Evolutionary conservation across 78 protist species (phyloP).

Genomic region (Dictyostelium brefeldianum): DNA sequence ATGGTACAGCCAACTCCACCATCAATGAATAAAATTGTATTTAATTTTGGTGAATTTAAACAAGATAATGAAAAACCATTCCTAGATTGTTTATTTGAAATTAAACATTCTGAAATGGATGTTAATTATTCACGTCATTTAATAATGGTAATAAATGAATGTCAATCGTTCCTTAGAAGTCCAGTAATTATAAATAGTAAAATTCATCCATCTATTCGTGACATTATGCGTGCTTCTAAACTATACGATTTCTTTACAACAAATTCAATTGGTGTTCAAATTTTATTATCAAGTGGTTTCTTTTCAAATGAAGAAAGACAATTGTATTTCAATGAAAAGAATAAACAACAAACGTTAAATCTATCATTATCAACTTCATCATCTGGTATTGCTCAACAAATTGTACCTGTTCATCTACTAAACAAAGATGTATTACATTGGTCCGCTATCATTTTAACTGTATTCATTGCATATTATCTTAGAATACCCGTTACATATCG

Average conservation of each 20-base stretch:
- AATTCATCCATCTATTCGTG: slow-evolving; percentile 66
- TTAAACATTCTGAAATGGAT: slow-evolving; percentile 8
- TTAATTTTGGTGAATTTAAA: slow-evolving; percentile 59
- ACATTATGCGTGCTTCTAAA: slow-evolving; percentile 27
- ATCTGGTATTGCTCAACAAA: not conserved
- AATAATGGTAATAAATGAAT: not conserved
- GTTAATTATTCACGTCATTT: not conserved
- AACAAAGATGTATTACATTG: slow-evolving; percentile 35
- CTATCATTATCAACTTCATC: not conserved
- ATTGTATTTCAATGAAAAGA: not conserved
- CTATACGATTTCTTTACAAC: slow-evolving; percentile 47
- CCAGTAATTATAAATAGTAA: not conserved
- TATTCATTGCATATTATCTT: slow-evolving; percentile 20
- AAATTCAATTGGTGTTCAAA: slow-evolving; percentile 39
- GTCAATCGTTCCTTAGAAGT: slow-evolving; percentile 34
- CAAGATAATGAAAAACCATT: slow-evolving; percentile 49
- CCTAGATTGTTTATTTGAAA: slow-evolving; percentile 36
- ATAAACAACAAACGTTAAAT: slow-evolving; percentile 7
- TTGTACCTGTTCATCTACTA: slow-evolving; percentile 13
- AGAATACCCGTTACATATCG: slow-evolving; percentile 28
- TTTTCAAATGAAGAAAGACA: slow-evolving; percentile 29
- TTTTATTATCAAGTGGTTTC: slow-evolving; percentile 10
- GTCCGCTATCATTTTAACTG: slow-evolving; percentile 12
- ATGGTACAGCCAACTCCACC: slow-evolving; percentile 76
- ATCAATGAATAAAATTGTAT: slow-evolving; percentile 47